Percentiles rank a stretch among this genome's conserved stretches.
Evolutionary conservation across 2,329 filamentous ascomycete genomes (phyloP).

Genomic region (Aspergillus sclerotialis): DNA sequence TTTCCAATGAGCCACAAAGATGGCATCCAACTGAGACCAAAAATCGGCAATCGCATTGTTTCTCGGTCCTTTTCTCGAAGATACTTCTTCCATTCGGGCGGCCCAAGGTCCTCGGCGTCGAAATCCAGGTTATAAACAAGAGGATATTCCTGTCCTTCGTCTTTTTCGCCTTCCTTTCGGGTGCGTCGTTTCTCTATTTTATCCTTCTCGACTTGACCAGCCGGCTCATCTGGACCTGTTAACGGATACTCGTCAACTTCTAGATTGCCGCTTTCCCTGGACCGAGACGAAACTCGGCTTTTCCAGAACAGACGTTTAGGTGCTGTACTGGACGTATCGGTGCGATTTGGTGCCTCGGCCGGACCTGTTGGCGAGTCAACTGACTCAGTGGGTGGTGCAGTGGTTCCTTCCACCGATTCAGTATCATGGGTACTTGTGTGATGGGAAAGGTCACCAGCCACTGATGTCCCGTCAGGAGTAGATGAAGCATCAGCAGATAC

Average conservation of each 20-base stretch:
- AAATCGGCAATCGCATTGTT: constrained; percentile 67
- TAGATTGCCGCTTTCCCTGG: constrained; percentile 15
- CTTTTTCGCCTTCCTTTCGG: constrained; percentile 19
- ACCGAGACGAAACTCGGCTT: constrained; percentile 23
- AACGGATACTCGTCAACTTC: constrained; percentile 31
- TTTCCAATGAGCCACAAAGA: constrained; percentile 71
- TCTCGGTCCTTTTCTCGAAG: constrained; percentile 75
- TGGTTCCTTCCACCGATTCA: constrained; percentile 1
- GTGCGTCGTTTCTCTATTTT: constrained; percentile 7
- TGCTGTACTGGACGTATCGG: constrained; percentile 5
- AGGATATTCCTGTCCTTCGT: constrained; percentile 48
- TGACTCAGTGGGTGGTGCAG: constrained; percentile 6
- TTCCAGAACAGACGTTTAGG: constrained; percentile 28
- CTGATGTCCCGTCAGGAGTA: constrained; percentile 3
- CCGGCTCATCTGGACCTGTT: constrained; percentile 25
- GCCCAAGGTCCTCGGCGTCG: constrained; percentile 54
- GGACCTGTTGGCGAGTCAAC: too few species aligned
- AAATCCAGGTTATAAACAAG: constrained; percentile 56
- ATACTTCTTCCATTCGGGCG: constrained; percentile 74
- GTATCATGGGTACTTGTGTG: background rate
- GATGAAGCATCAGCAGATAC: constrained; percentile 16
- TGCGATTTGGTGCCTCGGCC: constrained; percentile 1
- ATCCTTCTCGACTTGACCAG: constrained; percentile 6
- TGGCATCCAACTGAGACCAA: constrained; percentile 62
- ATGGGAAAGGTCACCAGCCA: background rate